Conservation (phyloP, 108 stramenopile genomes). For the Bacterosira constricta region DNA sequence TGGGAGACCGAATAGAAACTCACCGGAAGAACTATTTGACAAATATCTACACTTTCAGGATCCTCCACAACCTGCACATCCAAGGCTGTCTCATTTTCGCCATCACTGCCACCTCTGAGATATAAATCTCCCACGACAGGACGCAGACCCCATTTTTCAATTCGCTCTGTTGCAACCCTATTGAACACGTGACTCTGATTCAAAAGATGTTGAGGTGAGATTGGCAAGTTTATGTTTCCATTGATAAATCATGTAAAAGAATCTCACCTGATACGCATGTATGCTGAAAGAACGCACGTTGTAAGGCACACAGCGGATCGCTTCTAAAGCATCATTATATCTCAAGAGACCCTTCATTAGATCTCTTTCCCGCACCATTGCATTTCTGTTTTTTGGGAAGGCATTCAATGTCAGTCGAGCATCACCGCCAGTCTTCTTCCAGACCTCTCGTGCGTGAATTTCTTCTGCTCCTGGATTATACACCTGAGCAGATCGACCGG, state of each 20-base stretch:
- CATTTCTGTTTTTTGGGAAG: slow-evolving; percentile 51
- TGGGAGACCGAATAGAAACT: background rate
- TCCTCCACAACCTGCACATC: slow-evolving; percentile 25
- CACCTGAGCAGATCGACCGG: slow-evolving; percentile 51
- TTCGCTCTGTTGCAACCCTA: slow-evolving; percentile 45
- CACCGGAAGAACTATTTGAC: slow-evolving; percentile 72
- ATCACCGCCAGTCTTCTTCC: slow-evolving; percentile 63
- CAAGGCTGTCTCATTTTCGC: slow-evolving; percentile 5
- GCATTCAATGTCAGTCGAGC: slow-evolving; percentile 58
- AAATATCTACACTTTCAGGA: slow-evolving; percentile 34
- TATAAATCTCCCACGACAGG: slow-evolving; percentile 73
- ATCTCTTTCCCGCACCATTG: slow-evolving; percentile 70
- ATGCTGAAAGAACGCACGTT: slow-evolving; percentile 76
- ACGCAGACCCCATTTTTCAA: slow-evolving; percentile 53
- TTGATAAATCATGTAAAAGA: background rate
- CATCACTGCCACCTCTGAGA: slow-evolving; percentile 21
- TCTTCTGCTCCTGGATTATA: slow-evolving; percentile 47
- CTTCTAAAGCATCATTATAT: slow-evolving; percentile 65
- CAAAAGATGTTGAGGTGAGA: background rate
- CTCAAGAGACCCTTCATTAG: slow-evolving; percentile 76
- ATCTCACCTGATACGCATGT: slow-evolving; percentile 54
- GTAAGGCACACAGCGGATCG: slow-evolving; percentile 63
- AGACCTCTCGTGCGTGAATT: slow-evolving; percentile 55
- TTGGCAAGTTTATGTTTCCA: no score
- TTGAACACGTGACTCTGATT: slow-evolving; percentile 42